A percentile compares a stretch with the other conserved stretches of the same genome.
These are phyloP conservation scores for Ambrosiella beaveri DNA, from an alignment of 2,329 filamentous ascomycete species.

Conservation along the genomic window DNA sequence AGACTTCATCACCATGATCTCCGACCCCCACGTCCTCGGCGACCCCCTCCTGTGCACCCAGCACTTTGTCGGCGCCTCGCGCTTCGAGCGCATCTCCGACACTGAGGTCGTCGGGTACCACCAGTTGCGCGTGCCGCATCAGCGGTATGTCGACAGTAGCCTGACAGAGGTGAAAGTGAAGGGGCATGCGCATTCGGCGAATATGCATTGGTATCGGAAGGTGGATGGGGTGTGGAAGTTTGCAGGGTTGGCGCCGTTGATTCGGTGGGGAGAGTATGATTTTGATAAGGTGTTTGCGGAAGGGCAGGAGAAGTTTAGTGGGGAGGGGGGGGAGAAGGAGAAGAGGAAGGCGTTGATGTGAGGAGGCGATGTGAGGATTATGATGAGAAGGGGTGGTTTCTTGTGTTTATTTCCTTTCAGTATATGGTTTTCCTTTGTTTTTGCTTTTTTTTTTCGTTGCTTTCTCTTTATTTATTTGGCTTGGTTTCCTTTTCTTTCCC, in stretches of 20 bases:
- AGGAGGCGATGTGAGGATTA: not conserved
- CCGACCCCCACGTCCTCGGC: slow-evolving; percentile 37
- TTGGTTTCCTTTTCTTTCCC: not conserved
- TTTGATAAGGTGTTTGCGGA: slow-evolving; percentile 35
- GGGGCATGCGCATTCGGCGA: slow-evolving; percentile 41
- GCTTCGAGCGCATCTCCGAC: slow-evolving; percentile 40
- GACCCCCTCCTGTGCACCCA: slow-evolving; percentile 46
- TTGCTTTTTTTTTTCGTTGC: not conserved
- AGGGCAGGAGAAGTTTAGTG: slow-evolving; percentile 13
- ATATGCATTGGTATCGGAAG: slow-evolving; percentile 40
- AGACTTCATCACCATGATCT: slow-evolving; percentile 45
- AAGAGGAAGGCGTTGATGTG: not conserved
- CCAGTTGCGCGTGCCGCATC: slow-evolving; percentile 44
- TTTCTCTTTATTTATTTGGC: not conserved
- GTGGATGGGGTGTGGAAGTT: slow-evolving; percentile 45
- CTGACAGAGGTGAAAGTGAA: slow-evolving; percentile 33
- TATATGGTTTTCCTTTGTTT: not conserved
- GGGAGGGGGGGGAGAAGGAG: not conserved
- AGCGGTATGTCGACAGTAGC: slow-evolving; percentile 38
- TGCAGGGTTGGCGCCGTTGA: slow-evolving; percentile 36
- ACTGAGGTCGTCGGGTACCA: slow-evolving; percentile 43
- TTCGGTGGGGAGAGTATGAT: slow-evolving; percentile 40
- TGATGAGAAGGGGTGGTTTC: not conserved
- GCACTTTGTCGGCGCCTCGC: slow-evolving; percentile 43
- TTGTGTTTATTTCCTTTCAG: not conserved